phyloP scores from a whole-genome alignment of 1,139 yeast species.

The Pneumocystis canis region DNA sequence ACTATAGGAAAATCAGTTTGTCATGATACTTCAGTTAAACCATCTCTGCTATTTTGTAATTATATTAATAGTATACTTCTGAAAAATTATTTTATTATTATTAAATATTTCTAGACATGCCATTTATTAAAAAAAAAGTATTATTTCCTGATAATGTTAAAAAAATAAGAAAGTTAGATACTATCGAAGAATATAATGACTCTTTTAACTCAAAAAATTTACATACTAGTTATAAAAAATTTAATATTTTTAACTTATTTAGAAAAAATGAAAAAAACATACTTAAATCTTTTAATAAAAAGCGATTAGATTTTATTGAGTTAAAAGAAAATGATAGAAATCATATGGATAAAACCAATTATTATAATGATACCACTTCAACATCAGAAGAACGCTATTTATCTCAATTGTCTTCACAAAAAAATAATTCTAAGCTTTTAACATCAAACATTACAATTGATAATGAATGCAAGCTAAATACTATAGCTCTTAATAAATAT shows the following conservation, averaged over 20 bases:
- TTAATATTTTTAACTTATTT: background rate
- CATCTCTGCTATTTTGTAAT: background rate
- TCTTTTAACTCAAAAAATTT: background rate
- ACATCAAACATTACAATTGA: background rate
- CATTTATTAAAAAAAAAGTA: background rate
- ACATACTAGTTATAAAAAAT: background rate
- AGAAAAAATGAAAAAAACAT: background rate
- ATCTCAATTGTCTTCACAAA: background rate
- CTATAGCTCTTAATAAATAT: background rate
- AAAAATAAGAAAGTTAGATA: background rate
- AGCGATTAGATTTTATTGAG: background rate
- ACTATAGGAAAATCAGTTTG: background rate
- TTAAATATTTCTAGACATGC: background rate
- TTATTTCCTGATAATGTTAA: background rate
- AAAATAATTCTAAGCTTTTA: background rate
- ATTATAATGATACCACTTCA: background rate
- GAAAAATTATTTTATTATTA: background rate
- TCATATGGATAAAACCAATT: background rate
- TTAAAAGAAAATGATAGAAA: background rate
- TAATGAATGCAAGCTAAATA: background rate
- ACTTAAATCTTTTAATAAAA: background rate
- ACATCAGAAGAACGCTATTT: background rate
- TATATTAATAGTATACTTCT: background rate
- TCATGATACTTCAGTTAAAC: background rate
- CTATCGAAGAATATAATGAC: background rate